Percentiles rank a stretch among this genome's conserved stretches.
Evolutionary conservation across 2,329 filamentous ascomycete species (phyloP).

Genomic region (Venturiaceae sp.): DNA sequence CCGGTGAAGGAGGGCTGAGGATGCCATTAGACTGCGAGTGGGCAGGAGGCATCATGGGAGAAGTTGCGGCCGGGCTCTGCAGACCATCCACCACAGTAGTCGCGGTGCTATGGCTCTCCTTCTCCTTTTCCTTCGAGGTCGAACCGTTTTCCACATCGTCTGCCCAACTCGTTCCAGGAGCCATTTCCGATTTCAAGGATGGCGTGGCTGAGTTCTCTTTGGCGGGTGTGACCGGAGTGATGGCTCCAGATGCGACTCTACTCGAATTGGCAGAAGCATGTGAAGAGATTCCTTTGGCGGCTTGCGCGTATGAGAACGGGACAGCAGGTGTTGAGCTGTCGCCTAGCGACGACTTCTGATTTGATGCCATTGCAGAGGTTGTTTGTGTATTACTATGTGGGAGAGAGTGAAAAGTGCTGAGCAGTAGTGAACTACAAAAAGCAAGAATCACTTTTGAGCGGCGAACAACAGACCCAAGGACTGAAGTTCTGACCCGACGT

Average conservation of each 20-base stretch:
- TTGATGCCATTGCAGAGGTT: conserved; percentile 16
- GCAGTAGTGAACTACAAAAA: background rate
- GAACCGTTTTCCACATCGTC: conserved; percentile 34
- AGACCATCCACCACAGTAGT: conserved; percentile 18
- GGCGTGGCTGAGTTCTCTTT: conserved; percentile 21
- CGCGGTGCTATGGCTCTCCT: conserved; percentile 13
- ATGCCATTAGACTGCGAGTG: conserved; percentile 12
- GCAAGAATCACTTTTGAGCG: background rate
- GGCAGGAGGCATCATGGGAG: background rate
- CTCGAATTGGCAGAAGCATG: conserved; percentile 33
- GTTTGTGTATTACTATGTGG: background rate
- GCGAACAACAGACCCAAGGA: background rate
- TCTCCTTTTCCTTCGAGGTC: background rate
- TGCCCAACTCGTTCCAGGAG: conserved; percentile 26
- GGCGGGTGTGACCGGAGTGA: conserved; percentile 22
- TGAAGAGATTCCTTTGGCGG: conserved; percentile 66
- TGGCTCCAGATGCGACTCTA: conserved; percentile 33
- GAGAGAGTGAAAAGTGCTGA: background rate
- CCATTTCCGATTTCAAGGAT: conserved; percentile 22
- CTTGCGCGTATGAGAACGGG: conserved; percentile 85
- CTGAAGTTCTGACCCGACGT: conserved; percentile 13
- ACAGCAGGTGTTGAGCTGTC: background rate
- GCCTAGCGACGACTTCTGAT: background rate
- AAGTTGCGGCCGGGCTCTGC: conserved; percentile 8
- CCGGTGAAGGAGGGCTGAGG: conserved; percentile 39